Percentiles rank a stretch among this genome's conserved stretches.
These are phyloP conservation scores for Pyrenophora graminea DNA, from an alignment of 2,329 filamentous ascomycete genomes.

Conservation along the genomic window DNA sequence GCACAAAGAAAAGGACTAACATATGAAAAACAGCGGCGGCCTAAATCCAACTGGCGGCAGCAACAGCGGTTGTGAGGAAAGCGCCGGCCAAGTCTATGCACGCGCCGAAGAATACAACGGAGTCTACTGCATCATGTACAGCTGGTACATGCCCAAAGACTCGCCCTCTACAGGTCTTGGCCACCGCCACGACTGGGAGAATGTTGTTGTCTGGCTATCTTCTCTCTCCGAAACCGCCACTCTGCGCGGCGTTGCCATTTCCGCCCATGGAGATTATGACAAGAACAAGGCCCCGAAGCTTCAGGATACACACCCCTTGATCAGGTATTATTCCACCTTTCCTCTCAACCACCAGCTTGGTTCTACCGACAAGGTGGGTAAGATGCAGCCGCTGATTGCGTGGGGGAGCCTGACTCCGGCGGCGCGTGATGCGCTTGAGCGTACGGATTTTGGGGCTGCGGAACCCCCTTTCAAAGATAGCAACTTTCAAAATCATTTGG, in stretches of 20 bases:
- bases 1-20: not conserved
- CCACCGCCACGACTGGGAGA: constrained; percentile 62
- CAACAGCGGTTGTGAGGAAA: constrained; percentile 49
- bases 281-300: constrained; percentile 42
- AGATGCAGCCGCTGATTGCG: constrained; percentile 54
- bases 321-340: constrained; percentile 56
- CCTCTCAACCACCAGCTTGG: constrained; percentile 55
- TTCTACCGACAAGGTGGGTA: constrained; percentile 48
- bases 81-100: constrained; percentile 58
- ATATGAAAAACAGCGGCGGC: constrained; percentile 46
- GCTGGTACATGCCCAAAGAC: constrained; percentile 59
- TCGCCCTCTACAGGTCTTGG: constrained; percentile 51
- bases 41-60: constrained; percentile 48
- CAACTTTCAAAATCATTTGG: constrained; percentile 55
- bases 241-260: constrained; percentile 57
- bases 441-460: constrained; percentile 53
- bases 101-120: constrained; percentile 49
- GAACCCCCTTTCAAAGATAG: constrained; percentile 55
- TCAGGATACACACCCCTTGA: constrained; percentile 50
- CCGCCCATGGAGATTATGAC: constrained; percentile 54
- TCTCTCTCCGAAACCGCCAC: constrained; percentile 47
- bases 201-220: constrained; percentile 58
- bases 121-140: constrained; percentile 57
- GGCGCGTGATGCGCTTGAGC: constrained; percentile 50
- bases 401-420: constrained; percentile 55